A percentile compares a stretch with the other conserved stretches of the same genome.
These are phyloP conservation scores for Kodamaea restingae DNA, from an alignment of 805 yeast genomes.

Conservation along the genomic window DNA sequence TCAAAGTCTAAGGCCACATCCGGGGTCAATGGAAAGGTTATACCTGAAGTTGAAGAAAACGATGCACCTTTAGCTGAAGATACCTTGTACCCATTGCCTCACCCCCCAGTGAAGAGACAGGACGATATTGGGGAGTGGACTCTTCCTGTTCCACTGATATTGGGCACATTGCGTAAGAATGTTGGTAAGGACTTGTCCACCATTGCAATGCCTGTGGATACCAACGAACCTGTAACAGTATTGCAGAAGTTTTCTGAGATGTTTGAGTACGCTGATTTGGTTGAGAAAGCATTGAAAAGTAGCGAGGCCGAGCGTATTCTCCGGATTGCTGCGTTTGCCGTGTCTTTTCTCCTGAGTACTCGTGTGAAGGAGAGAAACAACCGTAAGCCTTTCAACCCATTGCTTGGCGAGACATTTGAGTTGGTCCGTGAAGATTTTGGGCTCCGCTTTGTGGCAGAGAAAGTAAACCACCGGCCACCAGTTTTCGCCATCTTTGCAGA, in stretches of 20 bases:
- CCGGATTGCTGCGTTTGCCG: conserved; percentile 77
- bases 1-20: no score
- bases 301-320: conserved; percentile 56
- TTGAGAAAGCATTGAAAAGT: conserved; percentile 57
- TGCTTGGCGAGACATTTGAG: conserved; percentile 91
- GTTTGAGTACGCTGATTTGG: conserved; percentile 67
- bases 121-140: conserved; percentile 53
- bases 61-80: conserved; percentile 12
- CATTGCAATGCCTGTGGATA: conserved; percentile 88
- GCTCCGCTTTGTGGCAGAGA: conserved; percentile 72
- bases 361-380: conserved; percentile 70
- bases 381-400: conserved; percentile 92
- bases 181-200: conserved; percentile 87
- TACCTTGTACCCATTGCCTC: conserved; percentile 67
- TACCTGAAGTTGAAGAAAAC: conserved; percentile 1
- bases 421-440: conserved; percentile 81
- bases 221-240: conserved; percentile 86
- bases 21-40: neutral
- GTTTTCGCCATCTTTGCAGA: conserved; percentile 81
- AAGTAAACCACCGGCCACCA: conserved; percentile 84
- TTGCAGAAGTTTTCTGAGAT: conserved; percentile 77
- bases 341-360: conserved; percentile 64
- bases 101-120: conserved; percentile 47
- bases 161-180: conserved; percentile 77
- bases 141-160: conserved; percentile 74